Evolutionary conservation across 2,329 filamentous ascomycete species (phyloP).

Genomic region (Paraphaeosphaeria minitans): DNA sequence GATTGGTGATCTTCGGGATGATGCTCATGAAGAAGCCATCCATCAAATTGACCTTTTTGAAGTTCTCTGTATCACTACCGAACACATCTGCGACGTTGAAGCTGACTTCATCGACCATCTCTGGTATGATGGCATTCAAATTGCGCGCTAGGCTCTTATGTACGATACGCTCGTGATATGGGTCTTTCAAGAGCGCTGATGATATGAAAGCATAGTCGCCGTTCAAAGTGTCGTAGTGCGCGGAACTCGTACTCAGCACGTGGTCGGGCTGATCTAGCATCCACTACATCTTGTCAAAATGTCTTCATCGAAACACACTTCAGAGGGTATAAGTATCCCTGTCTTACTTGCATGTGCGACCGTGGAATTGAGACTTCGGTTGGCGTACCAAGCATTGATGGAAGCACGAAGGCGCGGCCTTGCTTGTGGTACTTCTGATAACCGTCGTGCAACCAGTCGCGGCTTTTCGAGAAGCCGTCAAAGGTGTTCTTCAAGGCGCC

Average conservation of each 20-base stretch:
- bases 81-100: constrained; percentile 40
- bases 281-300: constrained; percentile 48
- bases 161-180: constrained; percentile 51
- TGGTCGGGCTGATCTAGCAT: constrained; percentile 51
- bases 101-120: constrained; percentile 47
- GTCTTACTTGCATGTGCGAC: no score
- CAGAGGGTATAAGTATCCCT: no score
- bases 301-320: no score
- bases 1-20: constrained; percentile 50
- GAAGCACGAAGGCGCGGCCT: constrained; percentile 33
- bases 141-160: constrained; percentile 49
- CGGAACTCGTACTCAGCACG: constrained; percentile 43
- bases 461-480: constrained; percentile 26
- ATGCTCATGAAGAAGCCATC: constrained; percentile 45
- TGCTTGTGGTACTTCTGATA: constrained; percentile 34
- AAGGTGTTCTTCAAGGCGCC: constrained; percentile 24
- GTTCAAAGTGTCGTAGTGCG: constrained; percentile 47
- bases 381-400: constrained; percentile 26
- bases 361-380: constrained; percentile 43
- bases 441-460: constrained; percentile 28
- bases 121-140: constrained; percentile 45
- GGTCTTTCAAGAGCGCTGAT: constrained; percentile 41
- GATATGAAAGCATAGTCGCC: constrained; percentile 48
- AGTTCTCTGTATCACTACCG: constrained; percentile 46
- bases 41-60: constrained; percentile 44